Evolutionary conservation across 129 eudicot species (phyloP), one percentile per base, ranked within the genome.

Genomic region (Ambrosia artemisiifolia): DNA sequence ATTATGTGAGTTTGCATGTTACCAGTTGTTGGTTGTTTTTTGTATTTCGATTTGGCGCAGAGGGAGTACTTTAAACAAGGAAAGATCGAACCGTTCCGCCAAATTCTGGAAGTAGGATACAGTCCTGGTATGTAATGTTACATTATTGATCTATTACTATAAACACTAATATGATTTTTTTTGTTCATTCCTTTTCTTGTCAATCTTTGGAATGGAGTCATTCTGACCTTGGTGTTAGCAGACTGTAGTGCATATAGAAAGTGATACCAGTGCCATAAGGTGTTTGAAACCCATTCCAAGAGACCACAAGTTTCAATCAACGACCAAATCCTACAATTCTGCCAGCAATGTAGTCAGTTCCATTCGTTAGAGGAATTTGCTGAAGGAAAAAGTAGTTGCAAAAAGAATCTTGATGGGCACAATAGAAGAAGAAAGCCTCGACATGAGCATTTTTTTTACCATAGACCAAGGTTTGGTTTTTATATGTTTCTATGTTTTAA

Each of bases 1-100:
- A 8, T 32, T 46, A 48, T 32, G 64, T 55, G 66, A 70, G 53
- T 55, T 55, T 70, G 53, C 65, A 13, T 56, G 24, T 8, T 72
- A 44, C 47, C 53, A 11, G 49, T 34, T 69, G 59, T 59, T 76
- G 35, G 40, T 67, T 35, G 2, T 11, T 33, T 44, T 60, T 54
- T 68, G 38, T 19, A 33, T 49, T 68, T 59, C 24, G 35, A 16
- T 55, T 63, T 18, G 81, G 47, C 79, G 85, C 82, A 95, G 99
- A 91, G 99, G 84, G 99, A 95, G 81, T 95, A 95, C 81, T 95
- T 95, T 72, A 95, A 95, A 81, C 99, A 88, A 83, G 99, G 97
- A 20, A 95, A 95, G 67, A 74, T 83, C 46, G 95, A 86, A 50
- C 97, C 91, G 59, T 95, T 91, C 74, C 90, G 89, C 74, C 99